Evolutionary conservation across 164 flowering plant species (phyloP), one percentile per base, ranked within the genome.

Genomic region (Aristolochia fimbriata): DNA sequence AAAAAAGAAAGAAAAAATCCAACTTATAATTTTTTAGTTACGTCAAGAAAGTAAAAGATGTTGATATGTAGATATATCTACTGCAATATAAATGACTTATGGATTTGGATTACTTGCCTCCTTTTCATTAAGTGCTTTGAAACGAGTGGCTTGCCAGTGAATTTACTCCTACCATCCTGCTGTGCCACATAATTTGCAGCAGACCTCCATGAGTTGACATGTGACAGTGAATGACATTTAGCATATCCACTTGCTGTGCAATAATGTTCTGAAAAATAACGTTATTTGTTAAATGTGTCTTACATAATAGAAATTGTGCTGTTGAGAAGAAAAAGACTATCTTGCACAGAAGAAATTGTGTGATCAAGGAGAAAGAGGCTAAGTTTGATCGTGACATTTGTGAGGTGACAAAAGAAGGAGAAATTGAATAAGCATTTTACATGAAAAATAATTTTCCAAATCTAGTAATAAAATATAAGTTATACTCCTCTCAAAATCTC

Each of bases 181-280:
- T 79, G 56, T 59, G 68, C 72, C 16, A 48, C 81, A 64, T 77
- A 81, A 75, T 63, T 79, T n/a, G 80, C 70, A 62, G 83, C 61
- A 2, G 90, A 68, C 51, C 81, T 68, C 85, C 74, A 80, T 0
- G 79, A 66, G n/a, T 48, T 43, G 54, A 58, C 66, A 54, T 67
- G 43, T 1, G 12, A 37, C 43, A 37, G 43, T 3, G 76, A 43
- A 55, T 37, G 50, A 57, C 68, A 62, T 49, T 52, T 78, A 21
- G 14, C 61, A 58, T 52, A 60, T 58, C 41, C 59, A 10, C 33
- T 19, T 67, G 70, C 73, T 58, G 55, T 58, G 43, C 47, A 23
- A 31, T 59, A 62, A 59, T 62, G 59, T 64, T 43, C 80, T 76
- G 76, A 10, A 37, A 37, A 37, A 58, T 15, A 55, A 55, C 23